A percentile compares a stretch with the other conserved stretches of the same genome.
Conservation (phyloP, 2,329 filamentous ascomycete species). For the Fusarium coicis region DNA sequence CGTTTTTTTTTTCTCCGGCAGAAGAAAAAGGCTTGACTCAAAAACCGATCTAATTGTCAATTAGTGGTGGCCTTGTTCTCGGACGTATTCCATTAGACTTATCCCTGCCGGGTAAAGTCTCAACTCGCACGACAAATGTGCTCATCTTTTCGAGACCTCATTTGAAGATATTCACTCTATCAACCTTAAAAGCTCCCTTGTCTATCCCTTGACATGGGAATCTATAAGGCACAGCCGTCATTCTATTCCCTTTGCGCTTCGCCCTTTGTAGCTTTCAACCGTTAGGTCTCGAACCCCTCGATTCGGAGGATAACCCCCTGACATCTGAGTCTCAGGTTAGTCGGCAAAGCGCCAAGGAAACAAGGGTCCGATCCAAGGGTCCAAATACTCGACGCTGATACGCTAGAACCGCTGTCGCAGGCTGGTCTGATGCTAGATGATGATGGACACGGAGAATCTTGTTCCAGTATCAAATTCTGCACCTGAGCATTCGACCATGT, state of each 20-base stretch:
- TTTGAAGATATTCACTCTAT: constrained; percentile 9
- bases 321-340: constrained; percentile 42
- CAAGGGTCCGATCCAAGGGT: constrained; percentile 26
- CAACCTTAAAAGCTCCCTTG: constrained; percentile 15
- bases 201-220: constrained; percentile 32
- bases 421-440: constrained; percentile 39
- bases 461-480: constrained; percentile 37
- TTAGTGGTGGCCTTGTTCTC: constrained; percentile 7
- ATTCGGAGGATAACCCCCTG: constrained; percentile 19
- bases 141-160: background rate
- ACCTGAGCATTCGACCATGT: constrained; percentile 27
- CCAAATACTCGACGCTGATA: constrained; percentile 32
- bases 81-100: constrained; percentile 9
- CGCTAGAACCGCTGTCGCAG: constrained; percentile 38
- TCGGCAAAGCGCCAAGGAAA: constrained; percentile 31
- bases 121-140: constrained; percentile 13
- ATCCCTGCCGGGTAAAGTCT: constrained; percentile 15
- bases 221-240: constrained; percentile 37
- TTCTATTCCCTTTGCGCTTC: constrained; percentile 19
- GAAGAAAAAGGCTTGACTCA: constrained; percentile 5
- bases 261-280: constrained; percentile 22
- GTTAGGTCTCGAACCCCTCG: constrained; percentile 22
- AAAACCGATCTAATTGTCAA: background rate
- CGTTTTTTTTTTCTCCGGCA: constrained; percentile 17
- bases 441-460: constrained; percentile 41